Evolutionary conservation across 2,329 filamentous ascomycete species (phyloP).

Genomic region (Phialophora tarda): DNA sequence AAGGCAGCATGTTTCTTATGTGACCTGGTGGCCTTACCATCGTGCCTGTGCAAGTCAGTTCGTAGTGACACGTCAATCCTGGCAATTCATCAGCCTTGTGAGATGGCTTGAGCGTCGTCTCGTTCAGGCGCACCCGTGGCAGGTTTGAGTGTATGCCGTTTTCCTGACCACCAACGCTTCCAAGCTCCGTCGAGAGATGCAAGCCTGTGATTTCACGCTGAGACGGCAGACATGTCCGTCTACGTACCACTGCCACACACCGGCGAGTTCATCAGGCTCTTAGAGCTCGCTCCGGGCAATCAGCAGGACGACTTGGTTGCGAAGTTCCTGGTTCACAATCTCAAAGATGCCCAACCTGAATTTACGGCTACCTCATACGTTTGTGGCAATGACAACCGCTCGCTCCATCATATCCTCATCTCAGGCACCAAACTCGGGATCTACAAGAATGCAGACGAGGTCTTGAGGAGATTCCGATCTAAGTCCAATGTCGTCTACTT

Average conservation of each 20-base stretch:
- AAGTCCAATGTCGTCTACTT: slow-evolving; percentile 2
- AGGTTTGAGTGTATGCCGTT: no score
- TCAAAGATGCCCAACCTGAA: slow-evolving; percentile 14
- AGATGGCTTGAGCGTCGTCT: no score
- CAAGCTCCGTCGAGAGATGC: no score
- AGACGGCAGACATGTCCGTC: slow-evolving; percentile 6
- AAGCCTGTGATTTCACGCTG: no score
- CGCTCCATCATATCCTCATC: slow-evolving; percentile 7
- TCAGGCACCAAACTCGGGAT: slow-evolving; percentile 21
- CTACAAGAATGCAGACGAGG: slow-evolving; percentile 28
- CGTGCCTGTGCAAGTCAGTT: no score
- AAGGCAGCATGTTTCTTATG: background rate
- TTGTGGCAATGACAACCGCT: slow-evolving; percentile 25
- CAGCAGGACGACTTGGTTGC: slow-evolving; percentile 10
- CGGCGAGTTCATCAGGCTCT: slow-evolving; percentile 23
- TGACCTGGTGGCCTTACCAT: no score
- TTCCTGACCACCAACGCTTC: no score
- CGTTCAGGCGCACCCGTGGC: no score
- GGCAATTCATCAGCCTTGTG: no score
- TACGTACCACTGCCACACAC: slow-evolving; percentile 18
- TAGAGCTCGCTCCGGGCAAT: slow-evolving; percentile 17
- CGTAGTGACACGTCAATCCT: no score
- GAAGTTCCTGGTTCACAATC: slow-evolving; percentile 22
- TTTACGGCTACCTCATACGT: slow-evolving; percentile 27
- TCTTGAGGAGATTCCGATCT: slow-evolving; percentile 22